Evolutionary conservation across 1,284 basidiomycete species (phyloP).

Genomic region (Apiotrichum akiyoshidainum): DNA sequence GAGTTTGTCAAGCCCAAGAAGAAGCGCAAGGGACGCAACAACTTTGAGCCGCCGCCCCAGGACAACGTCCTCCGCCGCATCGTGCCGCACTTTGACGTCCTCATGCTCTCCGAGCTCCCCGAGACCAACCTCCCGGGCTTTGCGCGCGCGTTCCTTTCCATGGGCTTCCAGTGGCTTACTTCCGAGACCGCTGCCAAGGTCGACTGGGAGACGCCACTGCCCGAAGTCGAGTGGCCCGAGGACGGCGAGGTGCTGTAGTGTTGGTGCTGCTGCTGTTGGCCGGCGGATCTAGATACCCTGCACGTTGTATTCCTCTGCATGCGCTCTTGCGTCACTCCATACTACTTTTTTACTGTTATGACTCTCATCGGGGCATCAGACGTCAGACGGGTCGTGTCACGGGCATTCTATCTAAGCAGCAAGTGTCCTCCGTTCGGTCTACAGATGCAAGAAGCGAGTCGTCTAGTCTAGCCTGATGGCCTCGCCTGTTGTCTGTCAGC

Average conservation of each 20-base stretch:
- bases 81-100: constrained; percentile 34
- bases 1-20: constrained; percentile 46
- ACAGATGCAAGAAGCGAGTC: too few species aligned
- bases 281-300: not conserved
- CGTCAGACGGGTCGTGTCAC: too few species aligned
- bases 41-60: constrained; percentile 10
- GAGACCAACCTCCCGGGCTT: constrained; percentile 47
- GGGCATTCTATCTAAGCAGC: too few species aligned
- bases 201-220: constrained; percentile 41
- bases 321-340: not conserved
- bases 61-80: constrained; percentile 41
- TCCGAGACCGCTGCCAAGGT: constrained; percentile 18
- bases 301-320: constrained; percentile 1
- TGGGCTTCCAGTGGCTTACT: constrained; percentile 40
- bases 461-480: too few species aligned
- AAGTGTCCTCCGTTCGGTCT: too few species aligned
- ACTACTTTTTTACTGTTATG: too few species aligned
- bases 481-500: too few species aligned
- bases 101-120: constrained; percentile 30
- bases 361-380: too few species aligned
- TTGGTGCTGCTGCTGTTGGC: too few species aligned
- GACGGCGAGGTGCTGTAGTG: constrained; percentile 37
- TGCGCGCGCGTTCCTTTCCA: constrained; percentile 43
- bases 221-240: constrained; percentile 38
- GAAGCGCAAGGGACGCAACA: constrained; percentile 35